Percentiles rank a stretch among this genome's conserved stretches.
phyloP scores from a whole-genome alignment of 163 green algal species.

The Trebouxiophyceae sp. region DNA sequence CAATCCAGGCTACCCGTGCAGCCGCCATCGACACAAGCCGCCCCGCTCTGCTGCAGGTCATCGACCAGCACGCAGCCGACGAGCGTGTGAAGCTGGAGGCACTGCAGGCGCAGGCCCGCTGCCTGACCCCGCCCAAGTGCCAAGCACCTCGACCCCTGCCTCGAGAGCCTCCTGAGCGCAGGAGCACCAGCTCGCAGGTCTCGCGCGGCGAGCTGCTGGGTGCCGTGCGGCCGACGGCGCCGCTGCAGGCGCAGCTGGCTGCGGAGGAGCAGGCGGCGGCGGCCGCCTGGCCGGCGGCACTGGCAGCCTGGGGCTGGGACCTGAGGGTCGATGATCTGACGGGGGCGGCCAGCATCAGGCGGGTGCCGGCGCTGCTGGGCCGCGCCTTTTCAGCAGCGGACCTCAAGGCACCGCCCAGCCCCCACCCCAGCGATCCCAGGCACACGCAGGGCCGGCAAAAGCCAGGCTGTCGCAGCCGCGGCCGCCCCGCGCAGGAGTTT shows the following conservation, averaged over 20 bases:
- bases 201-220: too few species aligned
- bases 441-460: too few species aligned
- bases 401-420: too few species aligned
- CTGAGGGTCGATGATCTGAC: slow-evolving; percentile 1
- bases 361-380: slow-evolving; percentile 40
- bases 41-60: too few species aligned
- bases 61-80: slow-evolving; percentile 87
- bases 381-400: slow-evolving; percentile 41
- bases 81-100: slow-evolving; percentile 76
- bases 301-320: slow-evolving; percentile 35
- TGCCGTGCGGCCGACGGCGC: too few species aligned
- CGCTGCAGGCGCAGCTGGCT: slow-evolving; percentile 13
- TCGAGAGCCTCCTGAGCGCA: too few species aligned
- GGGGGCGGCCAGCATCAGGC: slow-evolving; percentile 17
- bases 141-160: too few species aligned
- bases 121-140: neutral
- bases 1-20: too few species aligned
- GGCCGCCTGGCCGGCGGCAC: slow-evolving; percentile 5
- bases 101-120: slow-evolving; percentile 27
- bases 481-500: slow-evolving; percentile 38
- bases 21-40: too few species aligned
- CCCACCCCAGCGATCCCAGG: too few species aligned
- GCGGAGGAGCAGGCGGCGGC: slow-evolving; percentile 25
- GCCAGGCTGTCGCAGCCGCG: too few species aligned
- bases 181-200: too few species aligned